Conservation (phyloP, 2,329 filamentous ascomycete genomes). For the Aspergillus candidus region DNA sequence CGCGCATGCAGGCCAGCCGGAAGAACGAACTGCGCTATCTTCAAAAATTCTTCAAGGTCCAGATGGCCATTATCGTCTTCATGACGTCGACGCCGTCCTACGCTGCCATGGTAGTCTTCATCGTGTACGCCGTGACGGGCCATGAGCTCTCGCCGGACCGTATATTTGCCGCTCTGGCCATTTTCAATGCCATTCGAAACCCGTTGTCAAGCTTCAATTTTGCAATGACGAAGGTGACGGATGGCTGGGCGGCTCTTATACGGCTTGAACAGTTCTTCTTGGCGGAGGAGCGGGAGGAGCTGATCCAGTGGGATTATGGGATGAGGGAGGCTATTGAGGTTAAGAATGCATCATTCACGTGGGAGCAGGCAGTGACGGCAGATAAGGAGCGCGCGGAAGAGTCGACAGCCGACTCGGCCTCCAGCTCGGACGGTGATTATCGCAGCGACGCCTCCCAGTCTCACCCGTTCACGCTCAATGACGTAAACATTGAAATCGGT, state of each 20-base stretch:
- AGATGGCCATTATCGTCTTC: slow-evolving; percentile 78
- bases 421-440: no score
- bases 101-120: no score
- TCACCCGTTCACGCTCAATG: neutral
- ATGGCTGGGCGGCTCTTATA: slow-evolving; percentile 74
- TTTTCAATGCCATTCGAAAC: slow-evolving; percentile 84
- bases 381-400: neutral
- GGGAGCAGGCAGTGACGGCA: slow-evolving; percentile 50
- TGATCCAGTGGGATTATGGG: slow-evolving; percentile 52
- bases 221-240: slow-evolving; percentile 78
- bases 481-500: slow-evolving; percentile 16
- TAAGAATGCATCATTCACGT: slow-evolving; percentile 35
- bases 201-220: slow-evolving; percentile 81
- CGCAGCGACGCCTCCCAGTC: slow-evolving; percentile 16
- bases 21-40: slow-evolving; percentile 67
- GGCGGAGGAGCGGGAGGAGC: slow-evolving; percentile 72
- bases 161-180: slow-evolving; percentile 81
- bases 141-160: slow-evolving; percentile 63
- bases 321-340: slow-evolving; percentile 57
- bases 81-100: slow-evolving; percentile 39
- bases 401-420: slow-evolving; percentile 31
- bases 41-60: slow-evolving; percentile 72
- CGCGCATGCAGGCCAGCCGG: slow-evolving; percentile 68
- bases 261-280: slow-evolving; percentile 81
- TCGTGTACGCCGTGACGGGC: no score